Base-by-base conservation (phyloP, 139 green algal species). In the Gonium pectorale region DNA sequence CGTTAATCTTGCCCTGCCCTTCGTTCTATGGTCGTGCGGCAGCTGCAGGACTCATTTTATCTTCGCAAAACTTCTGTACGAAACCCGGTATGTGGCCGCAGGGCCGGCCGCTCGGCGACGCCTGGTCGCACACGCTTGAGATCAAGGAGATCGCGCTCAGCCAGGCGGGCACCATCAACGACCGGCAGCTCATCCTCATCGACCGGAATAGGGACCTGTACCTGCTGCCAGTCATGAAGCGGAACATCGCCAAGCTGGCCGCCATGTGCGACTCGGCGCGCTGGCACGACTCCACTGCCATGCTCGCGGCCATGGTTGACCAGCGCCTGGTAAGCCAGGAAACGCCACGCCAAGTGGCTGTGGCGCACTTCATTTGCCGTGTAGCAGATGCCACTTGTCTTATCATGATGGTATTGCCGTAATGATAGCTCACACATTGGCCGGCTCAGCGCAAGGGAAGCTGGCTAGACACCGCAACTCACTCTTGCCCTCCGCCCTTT, bases 161-260 rank as follows among this genome's bases (percentile, higher is more conserved):
- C 79, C 93, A 96, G 88, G 54, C 72, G 37, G 93, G 88, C 68
- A 86, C 77, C 38, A 83, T 75, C 33, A 56, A 64, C 19, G 91
- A 95, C 21, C 83, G 93, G 2, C 89, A 94, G 85, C 86, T 96
- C 15, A 89, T 92, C 26, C 88, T 97, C 60, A 81, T 96, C 35
- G 95, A 98, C 77, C 64, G 80, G 67, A 96, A 96, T 75, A 79
- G 92, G 3, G 93, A 97, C 73, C 82, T 98, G 41, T 94, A 95
- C 88, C 81, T 97, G 31, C 78, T 90, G 71, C 80, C 90, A 0
- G 38, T 87, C 67, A 80, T 81, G 64, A 91, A 91, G 80, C 88
- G 83, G 38, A 52, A 66, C 22, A 44, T 86, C 27, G 79, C 92
- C 38, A 96, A 96, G 89, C 93, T 98, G 38, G 91, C 87, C 3